A percentile compares a stretch with the other conserved stretches of the same genome.
phyloP scores from a whole-genome alignment of 371 early-diverging fungal genomes.

The Mucor plumbeus region DNA sequence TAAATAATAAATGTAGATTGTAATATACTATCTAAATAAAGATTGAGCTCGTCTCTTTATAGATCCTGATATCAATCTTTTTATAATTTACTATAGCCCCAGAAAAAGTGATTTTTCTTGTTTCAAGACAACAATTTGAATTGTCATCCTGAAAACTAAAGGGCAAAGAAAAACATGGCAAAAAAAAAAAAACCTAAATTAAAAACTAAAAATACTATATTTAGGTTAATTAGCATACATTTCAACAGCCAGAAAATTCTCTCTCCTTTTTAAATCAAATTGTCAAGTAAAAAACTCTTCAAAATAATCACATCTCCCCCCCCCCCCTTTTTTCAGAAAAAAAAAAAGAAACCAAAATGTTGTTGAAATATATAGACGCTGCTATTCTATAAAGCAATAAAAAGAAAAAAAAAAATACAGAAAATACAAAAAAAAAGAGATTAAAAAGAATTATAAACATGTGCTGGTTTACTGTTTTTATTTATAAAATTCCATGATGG shows the following conservation, averaged over 20 bases:
- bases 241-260: background rate
- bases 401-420: no score
- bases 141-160: background rate
- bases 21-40: slow-evolving; percentile 24
- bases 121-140: slow-evolving; percentile 4
- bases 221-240: background rate
- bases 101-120: background rate
- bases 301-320: no score
- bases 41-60: background rate
- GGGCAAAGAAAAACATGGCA: background rate
- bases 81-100: slow-evolving; percentile 7
- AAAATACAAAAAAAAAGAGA: background rate
- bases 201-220: background rate
- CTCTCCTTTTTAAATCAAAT: background rate
- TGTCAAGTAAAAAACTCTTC: no score
- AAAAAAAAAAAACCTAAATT: no score
- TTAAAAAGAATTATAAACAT: background rate
- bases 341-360: background rate
- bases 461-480: background rate
- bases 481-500: background rate
- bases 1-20: slow-evolving; percentile 20
- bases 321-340: no score
- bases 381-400: background rate
- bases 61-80: slow-evolving; percentile 23
- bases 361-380: background rate